These are phyloP conservation scores for Mycena rebaudengoi DNA, from an alignment of 768 basidiomycete genomes.

Conservation along the genomic window DNA sequence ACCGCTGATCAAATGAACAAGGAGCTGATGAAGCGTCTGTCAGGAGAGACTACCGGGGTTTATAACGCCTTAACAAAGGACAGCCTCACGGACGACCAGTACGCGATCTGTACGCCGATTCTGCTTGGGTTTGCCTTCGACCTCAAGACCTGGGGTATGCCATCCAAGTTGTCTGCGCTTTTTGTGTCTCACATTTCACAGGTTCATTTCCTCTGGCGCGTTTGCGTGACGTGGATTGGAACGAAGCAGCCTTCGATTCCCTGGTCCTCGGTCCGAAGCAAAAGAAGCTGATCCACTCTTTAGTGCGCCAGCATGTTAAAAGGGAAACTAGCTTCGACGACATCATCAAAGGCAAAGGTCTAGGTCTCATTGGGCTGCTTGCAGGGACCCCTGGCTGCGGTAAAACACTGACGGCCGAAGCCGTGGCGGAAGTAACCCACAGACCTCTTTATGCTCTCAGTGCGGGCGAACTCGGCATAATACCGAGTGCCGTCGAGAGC, in stretches of 20 bases:
- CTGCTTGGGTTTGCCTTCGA: conserved; percentile 35
- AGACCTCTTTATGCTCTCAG: conserved; percentile 40
- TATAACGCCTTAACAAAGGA: no score
- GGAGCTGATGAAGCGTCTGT: no score
- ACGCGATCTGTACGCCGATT: conserved; percentile 36
- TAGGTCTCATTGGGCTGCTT: conserved; percentile 44
- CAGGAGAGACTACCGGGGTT: no score
- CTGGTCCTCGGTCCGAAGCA: conserved; percentile 43
- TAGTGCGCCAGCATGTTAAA: conserved; percentile 41
- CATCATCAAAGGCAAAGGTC: conserved; percentile 46
- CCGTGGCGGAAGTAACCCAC: conserved; percentile 39
- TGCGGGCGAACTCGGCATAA: conserved; percentile 43
- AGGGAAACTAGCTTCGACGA: conserved; percentile 41
- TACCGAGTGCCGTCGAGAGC: conserved; percentile 32
- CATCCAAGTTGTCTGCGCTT: not conserved
- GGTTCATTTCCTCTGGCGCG: conserved; percentile 41
- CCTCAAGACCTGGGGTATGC: conserved; percentile 38
- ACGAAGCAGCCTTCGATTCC: conserved; percentile 41
- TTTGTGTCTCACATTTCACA: conserved; percentile 4
- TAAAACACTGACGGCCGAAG: conserved; percentile 47
- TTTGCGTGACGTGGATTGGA: conserved; percentile 39
- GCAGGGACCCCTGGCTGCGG: conserved; percentile 46
- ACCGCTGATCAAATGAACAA: no score
- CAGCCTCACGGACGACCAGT: conserved; percentile 33
- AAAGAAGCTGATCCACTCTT: conserved; percentile 41